A percentile compares a stretch with the other conserved stretches of the same genome.
Evolutionary conservation across 1,139 yeast species (phyloP).

Genomic region (Zygotorulaspora mrakii): DNA sequence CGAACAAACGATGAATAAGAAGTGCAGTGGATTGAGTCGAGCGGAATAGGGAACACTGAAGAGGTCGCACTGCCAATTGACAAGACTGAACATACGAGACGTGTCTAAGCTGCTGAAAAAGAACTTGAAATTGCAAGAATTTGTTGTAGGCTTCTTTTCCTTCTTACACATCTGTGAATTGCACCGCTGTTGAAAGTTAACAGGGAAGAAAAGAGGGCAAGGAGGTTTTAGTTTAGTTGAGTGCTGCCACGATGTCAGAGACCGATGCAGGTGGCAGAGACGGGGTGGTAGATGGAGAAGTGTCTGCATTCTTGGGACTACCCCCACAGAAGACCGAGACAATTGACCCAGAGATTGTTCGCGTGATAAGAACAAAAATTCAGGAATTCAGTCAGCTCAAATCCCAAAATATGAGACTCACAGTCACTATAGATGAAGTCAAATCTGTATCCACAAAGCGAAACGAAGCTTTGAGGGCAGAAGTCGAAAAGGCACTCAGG

Average conservation of each 20-base stretch:
- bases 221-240: too few species aligned
- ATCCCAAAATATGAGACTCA: slow-evolving; percentile 12
- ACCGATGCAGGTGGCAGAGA: slow-evolving; percentile 3
- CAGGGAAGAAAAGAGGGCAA: too few species aligned
- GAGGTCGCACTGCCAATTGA: too few species aligned
- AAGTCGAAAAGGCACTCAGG: slow-evolving; percentile 39
- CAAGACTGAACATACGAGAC: too few species aligned
- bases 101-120: too few species aligned
- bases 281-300: slow-evolving; percentile 1
- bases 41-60: too few species aligned
- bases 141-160: too few species aligned
- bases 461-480: slow-evolving; percentile 40
- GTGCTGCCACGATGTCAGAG: slow-evolving; percentile 6
- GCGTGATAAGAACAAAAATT: slow-evolving; percentile 6
- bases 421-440: slow-evolving; percentile 51
- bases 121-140: too few species aligned
- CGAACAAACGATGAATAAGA: too few species aligned
- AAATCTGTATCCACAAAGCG: slow-evolving; percentile 41
- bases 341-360: slow-evolving; percentile 5
- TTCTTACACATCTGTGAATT: too few species aligned
- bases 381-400: slow-evolving; percentile 13
- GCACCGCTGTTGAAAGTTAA: too few species aligned
- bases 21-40: too few species aligned
- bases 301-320: slow-evolving; percentile 11
- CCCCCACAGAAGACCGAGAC: slow-evolving; percentile 5